These are phyloP conservation scores for Epichloe sylvatica DNA, from an alignment of 2,329 filamentous ascomycete genomes.

Conservation along the genomic window DNA sequence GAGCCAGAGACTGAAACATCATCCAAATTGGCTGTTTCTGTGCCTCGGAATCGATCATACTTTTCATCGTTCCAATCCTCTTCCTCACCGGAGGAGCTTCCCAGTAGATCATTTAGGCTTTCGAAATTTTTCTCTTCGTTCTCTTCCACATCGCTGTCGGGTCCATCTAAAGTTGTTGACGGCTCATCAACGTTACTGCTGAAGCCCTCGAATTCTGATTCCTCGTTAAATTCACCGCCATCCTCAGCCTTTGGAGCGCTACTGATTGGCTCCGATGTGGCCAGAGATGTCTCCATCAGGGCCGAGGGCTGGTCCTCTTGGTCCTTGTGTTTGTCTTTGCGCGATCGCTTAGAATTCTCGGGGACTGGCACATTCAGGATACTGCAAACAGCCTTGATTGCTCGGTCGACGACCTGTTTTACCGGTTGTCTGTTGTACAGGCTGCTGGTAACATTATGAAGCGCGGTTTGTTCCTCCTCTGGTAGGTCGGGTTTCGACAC, in stretches of 20 bases:
- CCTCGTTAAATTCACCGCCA: slow-evolving; percentile 12
- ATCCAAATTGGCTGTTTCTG: slow-evolving; percentile 24
- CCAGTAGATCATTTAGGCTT: slow-evolving; percentile 33
- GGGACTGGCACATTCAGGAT: slow-evolving; percentile 34
- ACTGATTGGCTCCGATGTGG: not conserved
- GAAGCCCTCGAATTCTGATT: slow-evolving; percentile 25
- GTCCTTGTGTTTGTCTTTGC: slow-evolving; percentile 19
- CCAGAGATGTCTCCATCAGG: slow-evolving; percentile 3
- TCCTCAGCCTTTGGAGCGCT: slow-evolving; percentile 9
- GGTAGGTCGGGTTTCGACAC: slow-evolving; percentile 36
- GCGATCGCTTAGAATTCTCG: slow-evolving; percentile 21
- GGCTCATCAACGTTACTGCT: slow-evolving; percentile 17
- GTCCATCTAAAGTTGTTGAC: not conserved
- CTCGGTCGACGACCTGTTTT: slow-evolving; percentile 33
- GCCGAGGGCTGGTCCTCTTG: slow-evolving; percentile 17
- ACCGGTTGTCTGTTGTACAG: slow-evolving; percentile 40
- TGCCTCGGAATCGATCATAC: slow-evolving; percentile 18
- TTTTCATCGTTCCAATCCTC: slow-evolving; percentile 23
- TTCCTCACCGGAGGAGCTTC: slow-evolving; percentile 30
- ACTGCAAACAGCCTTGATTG: slow-evolving; percentile 34
- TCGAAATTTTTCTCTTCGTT: slow-evolving; percentile 22
- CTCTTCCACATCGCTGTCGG: slow-evolving; percentile 13
- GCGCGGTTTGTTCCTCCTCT: slow-evolving; percentile 34
- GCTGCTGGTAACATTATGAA: slow-evolving; percentile 47
- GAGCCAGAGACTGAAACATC: slow-evolving; percentile 26